phyloP scores from a whole-genome alignment of 768 basidiomycete species.

The Lentinula lateritia region DNA sequence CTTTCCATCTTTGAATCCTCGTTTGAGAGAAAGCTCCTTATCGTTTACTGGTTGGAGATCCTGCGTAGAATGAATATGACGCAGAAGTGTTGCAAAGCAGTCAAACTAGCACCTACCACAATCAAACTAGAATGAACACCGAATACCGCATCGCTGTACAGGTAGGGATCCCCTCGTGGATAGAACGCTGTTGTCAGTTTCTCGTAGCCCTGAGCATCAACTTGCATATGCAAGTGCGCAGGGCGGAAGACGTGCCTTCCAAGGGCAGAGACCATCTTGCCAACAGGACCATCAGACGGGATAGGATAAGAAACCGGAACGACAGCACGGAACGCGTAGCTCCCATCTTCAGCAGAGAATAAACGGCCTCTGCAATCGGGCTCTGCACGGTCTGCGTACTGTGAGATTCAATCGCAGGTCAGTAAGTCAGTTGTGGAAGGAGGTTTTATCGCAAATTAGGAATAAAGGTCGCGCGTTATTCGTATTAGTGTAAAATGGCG shows the following conservation, averaged over 20 bases:
- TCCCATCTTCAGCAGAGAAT: conserved; percentile 52
- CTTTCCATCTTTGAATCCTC: conserved; percentile 41
- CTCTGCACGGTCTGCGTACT: conserved; percentile 48
- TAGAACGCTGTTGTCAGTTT: conserved; percentile 73
- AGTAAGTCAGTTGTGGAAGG: background rate
- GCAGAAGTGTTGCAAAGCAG: background rate
- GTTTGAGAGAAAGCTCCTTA: conserved; percentile 44
- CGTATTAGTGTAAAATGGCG: background rate
- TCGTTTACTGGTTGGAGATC: conserved; percentile 50
- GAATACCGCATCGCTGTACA: conserved; percentile 73
- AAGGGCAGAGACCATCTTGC: conserved; percentile 47
- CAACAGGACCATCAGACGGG: conserved; percentile 76
- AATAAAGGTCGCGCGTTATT: background rate
- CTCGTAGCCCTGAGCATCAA: conserved; percentile 64
- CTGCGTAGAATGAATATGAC: conserved; percentile 23
- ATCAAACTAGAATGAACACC: conserved; percentile 78
- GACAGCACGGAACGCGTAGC: conserved; percentile 65
- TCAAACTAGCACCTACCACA: conserved; percentile 42
- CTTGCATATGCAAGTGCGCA: conserved; percentile 68
- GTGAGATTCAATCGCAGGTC: conserved; percentile 30
- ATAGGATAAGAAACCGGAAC: conserved; percentile 73
- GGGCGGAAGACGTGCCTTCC: conserved; percentile 74
- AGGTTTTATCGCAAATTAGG: background rate
- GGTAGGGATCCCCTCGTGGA: conserved; percentile 60
- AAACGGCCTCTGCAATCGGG: conserved; percentile 76